Evolutionary conservation across 2,329 filamentous ascomycete species (phyloP).

Genomic region (Ophiostoma sp.): DNA sequence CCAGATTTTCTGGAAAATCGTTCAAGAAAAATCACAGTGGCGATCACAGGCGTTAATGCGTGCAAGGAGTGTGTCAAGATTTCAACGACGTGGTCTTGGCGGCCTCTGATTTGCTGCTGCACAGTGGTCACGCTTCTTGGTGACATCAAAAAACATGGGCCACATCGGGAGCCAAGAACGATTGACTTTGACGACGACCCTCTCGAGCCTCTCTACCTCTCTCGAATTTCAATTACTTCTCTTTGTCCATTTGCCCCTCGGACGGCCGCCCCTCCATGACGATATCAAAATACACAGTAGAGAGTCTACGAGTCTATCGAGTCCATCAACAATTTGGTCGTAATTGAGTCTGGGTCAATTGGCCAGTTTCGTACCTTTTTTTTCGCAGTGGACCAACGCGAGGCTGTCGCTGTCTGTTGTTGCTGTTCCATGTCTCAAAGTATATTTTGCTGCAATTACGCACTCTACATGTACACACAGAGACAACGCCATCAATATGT

Average conservation of each 20-base stretch:
- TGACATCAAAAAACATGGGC: background rate
- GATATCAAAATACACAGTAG: background rate
- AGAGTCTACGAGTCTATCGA: background rate
- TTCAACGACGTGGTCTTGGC: slow-evolving; percentile 7
- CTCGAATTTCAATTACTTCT: background rate
- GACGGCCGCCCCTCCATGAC: background rate
- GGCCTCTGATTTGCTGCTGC: slow-evolving; percentile 7
- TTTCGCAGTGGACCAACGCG: background rate
- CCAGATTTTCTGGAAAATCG: background rate
- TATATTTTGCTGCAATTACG: background rate
- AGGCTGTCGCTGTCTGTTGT: background rate
- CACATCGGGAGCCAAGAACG: slow-evolving; percentile 7
- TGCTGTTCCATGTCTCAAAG: background rate
- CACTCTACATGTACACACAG: background rate
- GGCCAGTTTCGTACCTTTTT: background rate
- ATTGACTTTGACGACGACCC: background rate
- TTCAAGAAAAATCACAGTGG: background rate
- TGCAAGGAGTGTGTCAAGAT: background rate
- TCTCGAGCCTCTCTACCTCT: background rate
- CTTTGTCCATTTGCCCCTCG: background rate
- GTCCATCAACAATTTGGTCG: background rate
- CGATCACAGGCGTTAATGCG: slow-evolving; percentile 11
- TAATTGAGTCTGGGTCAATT: background rate
- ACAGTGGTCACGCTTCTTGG: background rate
- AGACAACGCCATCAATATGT: slow-evolving; percentile 4